phyloP scores from a whole-genome alignment of 1,284 basidiomycete species.

The Fomitopsis pinicola region DNA sequence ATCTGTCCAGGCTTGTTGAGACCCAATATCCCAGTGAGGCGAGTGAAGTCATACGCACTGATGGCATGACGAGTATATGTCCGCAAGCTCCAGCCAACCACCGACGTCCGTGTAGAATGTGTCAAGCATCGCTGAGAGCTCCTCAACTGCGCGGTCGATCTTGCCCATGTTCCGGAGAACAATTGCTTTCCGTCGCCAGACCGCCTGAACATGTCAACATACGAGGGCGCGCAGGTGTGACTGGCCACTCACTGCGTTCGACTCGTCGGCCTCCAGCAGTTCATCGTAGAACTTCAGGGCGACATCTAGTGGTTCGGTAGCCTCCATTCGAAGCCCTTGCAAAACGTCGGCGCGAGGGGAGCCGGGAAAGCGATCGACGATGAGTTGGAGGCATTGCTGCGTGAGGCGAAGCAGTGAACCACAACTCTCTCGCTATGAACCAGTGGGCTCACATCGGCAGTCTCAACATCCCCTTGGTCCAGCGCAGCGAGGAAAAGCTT shows the following conservation, averaged over 20 bases:
- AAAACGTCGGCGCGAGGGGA: slow-evolving; percentile 84
- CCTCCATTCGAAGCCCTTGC: slow-evolving; percentile 85
- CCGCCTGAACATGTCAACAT: slow-evolving; percentile 42
- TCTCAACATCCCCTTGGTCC: slow-evolving; percentile 73
- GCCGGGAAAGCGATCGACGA: slow-evolving; percentile 71
- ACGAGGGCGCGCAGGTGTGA: background rate
- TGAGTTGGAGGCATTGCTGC: slow-evolving; percentile 63
- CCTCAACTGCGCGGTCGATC: slow-evolving; percentile 64
- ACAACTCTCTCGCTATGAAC: background rate
- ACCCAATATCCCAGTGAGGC: background rate
- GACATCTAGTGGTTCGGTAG: slow-evolving; percentile 55
- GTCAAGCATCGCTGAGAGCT: slow-evolving; percentile 81
- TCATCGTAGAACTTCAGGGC: slow-evolving; percentile 70
- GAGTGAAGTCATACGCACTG: slow-evolving; percentile 49
- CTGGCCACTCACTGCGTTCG: slow-evolving; percentile 64
- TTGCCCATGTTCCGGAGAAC: slow-evolving; percentile 60
- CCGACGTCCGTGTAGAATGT: slow-evolving; percentile 92
- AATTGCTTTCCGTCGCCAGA: slow-evolving; percentile 83
- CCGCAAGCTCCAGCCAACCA: slow-evolving; percentile 92
- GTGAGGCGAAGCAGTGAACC: background rate
- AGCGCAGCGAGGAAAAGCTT: slow-evolving; percentile 86
- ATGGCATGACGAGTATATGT: slow-evolving; percentile 77
- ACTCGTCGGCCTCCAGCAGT: slow-evolving; percentile 64
- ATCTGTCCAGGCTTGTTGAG: slow-evolving; percentile 34
- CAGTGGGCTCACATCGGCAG: slow-evolving; percentile 74